These are phyloP conservation scores for Sphagnum tenellum DNA, from an alignment of 225 moss, liverwort and hornwort species.

Conservation along the genomic window DNA sequence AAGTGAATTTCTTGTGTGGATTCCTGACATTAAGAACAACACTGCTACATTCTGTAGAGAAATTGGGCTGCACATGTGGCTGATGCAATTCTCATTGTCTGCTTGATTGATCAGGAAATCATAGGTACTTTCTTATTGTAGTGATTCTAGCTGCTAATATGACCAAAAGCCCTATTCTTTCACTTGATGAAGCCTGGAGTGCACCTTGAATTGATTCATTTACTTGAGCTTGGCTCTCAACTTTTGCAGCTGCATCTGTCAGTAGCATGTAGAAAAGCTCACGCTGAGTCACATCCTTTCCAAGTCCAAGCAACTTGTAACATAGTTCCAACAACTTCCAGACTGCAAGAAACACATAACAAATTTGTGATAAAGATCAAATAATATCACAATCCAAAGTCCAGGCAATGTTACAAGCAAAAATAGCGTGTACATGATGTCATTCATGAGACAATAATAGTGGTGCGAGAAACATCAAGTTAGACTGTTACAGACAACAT, in stretches of 20 bases:
- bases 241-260: slow-evolving; percentile 30
- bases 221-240: slow-evolving; percentile 54
- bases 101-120: neutral
- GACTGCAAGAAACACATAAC: slow-evolving; percentile 33
- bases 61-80: too few species aligned
- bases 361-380: neutral
- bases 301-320: slow-evolving; percentile 69
- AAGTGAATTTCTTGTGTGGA: too few species aligned
- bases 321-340: slow-evolving; percentile 87
- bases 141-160: too few species aligned
- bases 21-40: too few species aligned
- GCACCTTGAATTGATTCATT: slow-evolving; percentile 68
- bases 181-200: neutral
- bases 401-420: neutral
- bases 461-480: neutral
- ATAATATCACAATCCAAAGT: too few species aligned
- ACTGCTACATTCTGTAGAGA: too few species aligned
- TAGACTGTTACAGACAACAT: neutral
- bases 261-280: slow-evolving; percentile 72
- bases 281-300: slow-evolving; percentile 68
- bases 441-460: neutral
- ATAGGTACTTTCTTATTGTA: too few species aligned
- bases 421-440: neutral
- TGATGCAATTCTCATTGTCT: neutral
- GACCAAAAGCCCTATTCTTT: neutral